A percentile compares a stretch with the other conserved stretches of the same genome.
phyloP scores from a whole-genome alignment of 257 asterid genomes.

The Ligustrum vulgare region DNA sequence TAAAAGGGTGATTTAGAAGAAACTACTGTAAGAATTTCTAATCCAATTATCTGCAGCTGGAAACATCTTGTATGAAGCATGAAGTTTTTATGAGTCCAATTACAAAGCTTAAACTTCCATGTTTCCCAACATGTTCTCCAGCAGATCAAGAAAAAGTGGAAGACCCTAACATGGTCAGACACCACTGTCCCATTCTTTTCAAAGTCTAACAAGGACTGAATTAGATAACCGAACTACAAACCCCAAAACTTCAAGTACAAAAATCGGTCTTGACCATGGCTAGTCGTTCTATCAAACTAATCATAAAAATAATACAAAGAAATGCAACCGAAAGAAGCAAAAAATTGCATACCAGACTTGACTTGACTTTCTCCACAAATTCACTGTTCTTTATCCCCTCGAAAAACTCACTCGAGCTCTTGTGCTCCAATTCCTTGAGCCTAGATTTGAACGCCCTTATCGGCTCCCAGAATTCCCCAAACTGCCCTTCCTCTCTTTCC shows the following conservation, averaged over 20 bases:
- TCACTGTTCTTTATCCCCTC: slow-evolving; percentile 89
- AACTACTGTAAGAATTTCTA: not conserved
- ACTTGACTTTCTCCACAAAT: slow-evolving; percentile 79
- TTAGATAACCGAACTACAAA: slow-evolving; percentile 1
- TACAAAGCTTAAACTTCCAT: not conserved
- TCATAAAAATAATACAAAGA: not conserved
- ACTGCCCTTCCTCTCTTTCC: slow-evolving; percentile 63
- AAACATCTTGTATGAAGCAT: not conserved
- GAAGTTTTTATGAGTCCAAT: not conserved
- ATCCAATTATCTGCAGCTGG: not conserved
- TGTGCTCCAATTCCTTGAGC: slow-evolving; percentile 74
- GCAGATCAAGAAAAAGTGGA: not conserved
- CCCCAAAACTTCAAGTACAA: not conserved
- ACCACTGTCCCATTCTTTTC: not conserved
- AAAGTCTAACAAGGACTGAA: not conserved
- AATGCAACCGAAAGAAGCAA: slow-evolving; percentile 9
- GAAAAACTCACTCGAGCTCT: slow-evolving; percentile 72
- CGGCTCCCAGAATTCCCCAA: slow-evolving; percentile 83
- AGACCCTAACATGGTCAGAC: not conserved
- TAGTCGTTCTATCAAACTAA: not conserved
- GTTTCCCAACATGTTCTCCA: not conserved
- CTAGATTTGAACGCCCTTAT: slow-evolving; percentile 60
- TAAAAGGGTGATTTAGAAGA: not conserved
- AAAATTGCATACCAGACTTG: slow-evolving; percentile 70
- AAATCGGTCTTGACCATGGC: not conserved